phyloP scores from a whole-genome alignment of 768 basidiomycete species.

The Boletus subparvulus region DNA sequence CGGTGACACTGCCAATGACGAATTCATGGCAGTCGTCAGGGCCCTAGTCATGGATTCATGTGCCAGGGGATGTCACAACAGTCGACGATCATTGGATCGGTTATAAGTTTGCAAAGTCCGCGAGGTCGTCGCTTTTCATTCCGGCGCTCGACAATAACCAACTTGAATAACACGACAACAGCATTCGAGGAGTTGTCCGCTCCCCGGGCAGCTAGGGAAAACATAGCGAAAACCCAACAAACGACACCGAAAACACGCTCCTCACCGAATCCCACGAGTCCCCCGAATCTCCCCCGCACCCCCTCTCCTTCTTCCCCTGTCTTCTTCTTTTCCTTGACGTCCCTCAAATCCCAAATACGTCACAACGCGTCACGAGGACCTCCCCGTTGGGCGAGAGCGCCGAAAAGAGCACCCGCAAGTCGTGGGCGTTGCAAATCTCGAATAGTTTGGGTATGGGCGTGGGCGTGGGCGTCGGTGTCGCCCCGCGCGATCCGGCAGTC shows the following conservation, averaged over 20 bases:
- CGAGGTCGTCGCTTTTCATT: too few relatives aligned
- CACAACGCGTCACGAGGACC: slow-evolving; percentile 90
- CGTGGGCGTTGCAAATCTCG: slow-evolving; percentile 88
- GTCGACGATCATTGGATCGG: too few relatives aligned
- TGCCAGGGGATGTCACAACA: too few relatives aligned
- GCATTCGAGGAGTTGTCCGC: too few relatives aligned
- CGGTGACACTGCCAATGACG: too few relatives aligned
- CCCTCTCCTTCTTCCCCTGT: slow-evolving; percentile 35
- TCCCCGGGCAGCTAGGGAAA: neutral
- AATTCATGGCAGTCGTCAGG: too few relatives aligned
- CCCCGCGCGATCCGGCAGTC: slow-evolving; percentile 11
- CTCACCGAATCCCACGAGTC: slow-evolving; percentile 37
- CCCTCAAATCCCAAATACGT: slow-evolving; percentile 69
- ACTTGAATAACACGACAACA: too few relatives aligned
- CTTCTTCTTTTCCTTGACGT: slow-evolving; percentile 35
- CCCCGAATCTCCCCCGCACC: slow-evolving; percentile 14
- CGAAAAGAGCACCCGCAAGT: slow-evolving; percentile 85
- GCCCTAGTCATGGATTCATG: neutral
- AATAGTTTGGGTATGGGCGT: slow-evolving; percentile 22
- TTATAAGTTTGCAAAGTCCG: too few relatives aligned
- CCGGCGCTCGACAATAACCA: too few relatives aligned
- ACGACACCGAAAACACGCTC: neutral
- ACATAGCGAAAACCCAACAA: neutral
- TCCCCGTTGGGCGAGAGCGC: slow-evolving; percentile 87
- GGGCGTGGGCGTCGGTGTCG: slow-evolving; percentile 13